phyloP scores from a whole-genome alignment of 2,329 filamentous ascomycete species.

The Clonostachys rhizophaga region DNA sequence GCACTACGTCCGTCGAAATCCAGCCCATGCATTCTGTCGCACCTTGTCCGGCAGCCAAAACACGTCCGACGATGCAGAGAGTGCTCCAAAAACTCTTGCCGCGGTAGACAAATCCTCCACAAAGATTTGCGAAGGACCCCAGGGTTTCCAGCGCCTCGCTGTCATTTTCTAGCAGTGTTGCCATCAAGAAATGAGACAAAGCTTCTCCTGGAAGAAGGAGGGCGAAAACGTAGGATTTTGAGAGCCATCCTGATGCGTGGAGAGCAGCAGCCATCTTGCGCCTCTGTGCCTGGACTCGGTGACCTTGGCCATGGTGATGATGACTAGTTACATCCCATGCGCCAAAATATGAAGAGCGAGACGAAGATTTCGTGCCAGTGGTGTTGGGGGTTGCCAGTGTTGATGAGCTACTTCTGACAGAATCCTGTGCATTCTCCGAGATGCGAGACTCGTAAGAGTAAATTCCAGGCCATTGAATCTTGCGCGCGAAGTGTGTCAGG shows the following conservation, averaged over 20 bases:
- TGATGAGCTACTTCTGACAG: slow-evolving; percentile 8
- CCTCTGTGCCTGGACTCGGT: slow-evolving; percentile 33
- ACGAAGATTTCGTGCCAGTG: slow-evolving; percentile 21
- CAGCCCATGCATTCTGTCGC: slow-evolving; percentile 65
- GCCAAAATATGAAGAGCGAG: slow-evolving; percentile 42
- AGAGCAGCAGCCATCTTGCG: slow-evolving; percentile 53
- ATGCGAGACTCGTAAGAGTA: slow-evolving; percentile 44
- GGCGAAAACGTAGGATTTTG: slow-evolving; percentile 63
- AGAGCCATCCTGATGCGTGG: slow-evolving; percentile 60
- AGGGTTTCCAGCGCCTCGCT: slow-evolving; percentile 51
- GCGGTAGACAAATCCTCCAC: slow-evolving; percentile 58
- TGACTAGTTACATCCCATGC: slow-evolving; percentile 26
- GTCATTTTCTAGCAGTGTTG: slow-evolving; percentile 61
- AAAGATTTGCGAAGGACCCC: slow-evolving; percentile 57
- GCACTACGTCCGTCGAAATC: slow-evolving; percentile 57
- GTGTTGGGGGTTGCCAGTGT: slow-evolving; percentile 19
- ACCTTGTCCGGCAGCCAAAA: slow-evolving; percentile 57
- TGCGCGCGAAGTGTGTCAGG: slow-evolving; percentile 58
- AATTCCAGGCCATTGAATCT: slow-evolving; percentile 58
- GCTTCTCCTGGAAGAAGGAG: slow-evolving; percentile 61
- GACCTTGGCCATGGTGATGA: slow-evolving; percentile 11
- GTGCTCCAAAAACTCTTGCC: slow-evolving; percentile 68
- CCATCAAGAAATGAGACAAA: slow-evolving; percentile 60
- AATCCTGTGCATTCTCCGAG: slow-evolving; percentile 35
- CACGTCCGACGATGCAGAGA: slow-evolving; percentile 58